Base-by-base conservation (phyloP, 2,329 filamentous ascomycete species). In the Pseudogymnoascus pannorum region DNA sequence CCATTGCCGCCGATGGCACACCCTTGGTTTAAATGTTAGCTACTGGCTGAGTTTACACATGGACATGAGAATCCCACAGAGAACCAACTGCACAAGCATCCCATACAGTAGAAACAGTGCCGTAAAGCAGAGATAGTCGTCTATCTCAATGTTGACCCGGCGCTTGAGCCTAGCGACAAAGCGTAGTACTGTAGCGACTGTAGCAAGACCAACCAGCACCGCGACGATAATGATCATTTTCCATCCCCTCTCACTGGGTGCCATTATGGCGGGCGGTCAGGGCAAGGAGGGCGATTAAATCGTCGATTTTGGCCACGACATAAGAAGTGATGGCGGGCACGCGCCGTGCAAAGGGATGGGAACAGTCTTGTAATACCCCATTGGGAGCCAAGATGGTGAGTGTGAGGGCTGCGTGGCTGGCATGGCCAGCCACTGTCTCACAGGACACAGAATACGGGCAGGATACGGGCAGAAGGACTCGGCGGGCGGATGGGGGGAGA, bases 121-220 rank as follows among this genome's bases (percentile, higher is more conserved):
- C n/a, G 44, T 54, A 54, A 54, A 54, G 24, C 44, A 54, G 24
- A 54, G 44, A 11, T 54, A 54, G 44, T 54, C 44, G n/a, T 54
- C 44, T 14, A 54, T 54, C n/a, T 31, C 44, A 18, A 54, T 54
- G 4, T 31, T 54, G 24, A 54, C 26, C 44, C 24, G 44, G 24
- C 24, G 44, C 44, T 54, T 54, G n/a, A 54, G 44, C 26, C 44
- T 54, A 18, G 44, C 44, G n/a, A 54, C 26, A 54, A 54, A 8
- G n/a, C 44, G 44, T 2, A 54, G 24, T n/a, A 16, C 26, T 8
- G 44, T 54, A 31, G 44, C 44, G 26, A 54, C 18, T 54, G 44
- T 54, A 6, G 44, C 44, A 54, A 54, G 44, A 54, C 44, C 44
- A 24, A 54, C 44, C 26, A 54, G 24, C 44, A 54, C 44, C 24